Evolutionary conservation across 768 basidiomycete species (phyloP), one percentile per base, ranked within the genome.

Genomic region (Russula olivacea): DNA sequence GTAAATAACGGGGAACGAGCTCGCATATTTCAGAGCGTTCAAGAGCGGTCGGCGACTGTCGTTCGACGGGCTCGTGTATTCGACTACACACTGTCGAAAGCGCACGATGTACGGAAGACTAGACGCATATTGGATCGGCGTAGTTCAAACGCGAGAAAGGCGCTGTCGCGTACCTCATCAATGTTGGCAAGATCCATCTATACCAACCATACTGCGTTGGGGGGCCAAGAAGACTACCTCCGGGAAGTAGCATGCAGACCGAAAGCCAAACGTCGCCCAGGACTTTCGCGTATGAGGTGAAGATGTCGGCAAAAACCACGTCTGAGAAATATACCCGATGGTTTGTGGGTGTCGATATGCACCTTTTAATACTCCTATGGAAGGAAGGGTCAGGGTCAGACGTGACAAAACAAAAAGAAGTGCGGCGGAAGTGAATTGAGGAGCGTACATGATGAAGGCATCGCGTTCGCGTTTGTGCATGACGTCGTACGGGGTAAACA

Each of bases 231-330:
- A 95, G 78, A 67, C 87, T 89, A 51, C 90, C 88, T 41, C 91
- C 88, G 12, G 88, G 87, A 66, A 91, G 80, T n/a, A 98, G 79
- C 86, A 95, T 94, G 71, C 82, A 86, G 19, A 87, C 68, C 5
- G 91, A 93, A 49, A 98, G 77, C 92, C 92, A 98, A 47, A 94
- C 76, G 70, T 98, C 97, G 14, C 96, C 96, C 21, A 98, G 77
- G 45, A 99, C 93, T 77, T 97, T 98, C 40, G 97, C 95, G 70
- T 91, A 96, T 2, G 95, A 98, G 2, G 97, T 99, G 70, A 95
- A 83, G 64, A 98, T 84, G 79, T 98, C 97, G 63, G 96, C 95
- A 62, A 96, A 85, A 49, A 98, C 83, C 25, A 99, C 85, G 72
- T 99, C 97, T 32, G 86, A 85, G 75, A 99, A 99, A 72, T 87